Evolutionary conservation across 805 yeast genomes (phyloP).

Genomic region (Saccharomycopsis schoenii): DNA sequence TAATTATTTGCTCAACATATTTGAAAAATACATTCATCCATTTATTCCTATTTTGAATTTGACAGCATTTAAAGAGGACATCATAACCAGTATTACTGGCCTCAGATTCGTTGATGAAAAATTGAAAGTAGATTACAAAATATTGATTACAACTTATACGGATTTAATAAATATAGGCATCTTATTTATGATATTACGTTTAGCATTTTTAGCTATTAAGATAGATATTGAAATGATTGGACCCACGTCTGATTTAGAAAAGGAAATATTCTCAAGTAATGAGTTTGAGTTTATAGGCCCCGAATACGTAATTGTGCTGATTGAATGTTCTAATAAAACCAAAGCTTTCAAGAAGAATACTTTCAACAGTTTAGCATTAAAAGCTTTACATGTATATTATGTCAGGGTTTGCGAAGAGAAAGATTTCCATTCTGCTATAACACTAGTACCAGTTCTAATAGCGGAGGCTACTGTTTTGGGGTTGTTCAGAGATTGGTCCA

Average conservation of each 20-base stretch:
- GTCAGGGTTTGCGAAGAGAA: slow-evolving; percentile 8
- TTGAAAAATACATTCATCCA: slow-evolving; percentile 13
- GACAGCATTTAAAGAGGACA: slow-evolving; percentile 4
- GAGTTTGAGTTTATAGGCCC: slow-evolving; percentile 4
- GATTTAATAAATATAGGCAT: slow-evolving; percentile 6
- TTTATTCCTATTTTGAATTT: slow-evolving; percentile 12
- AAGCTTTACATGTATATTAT: slow-evolving; percentile 5
- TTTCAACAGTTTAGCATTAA: slow-evolving; percentile 3
- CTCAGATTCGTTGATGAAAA: neutral
- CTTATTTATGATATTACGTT: slow-evolving; percentile 10
- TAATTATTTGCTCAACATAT: slow-evolving; percentile 4
- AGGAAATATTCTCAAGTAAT: neutral
- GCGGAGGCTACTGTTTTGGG: slow-evolving; percentile 5
- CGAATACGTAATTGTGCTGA: slow-evolving; percentile 8
- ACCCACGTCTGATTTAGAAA: slow-evolving; percentile 2
- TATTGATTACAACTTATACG: slow-evolving; percentile 3
- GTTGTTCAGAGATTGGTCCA: slow-evolving; percentile 9
- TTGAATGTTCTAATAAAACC: slow-evolving; percentile 8
- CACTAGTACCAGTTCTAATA: neutral
- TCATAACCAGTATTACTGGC: slow-evolving; percentile 9
- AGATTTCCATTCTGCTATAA: neutral
- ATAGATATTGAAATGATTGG: slow-evolving; percentile 5
- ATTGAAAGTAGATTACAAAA: neutral
- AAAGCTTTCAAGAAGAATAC: slow-evolving; percentile 8
- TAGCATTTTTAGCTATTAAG: slow-evolving; percentile 10